Conservation (phyloP, 2,329 filamentous ascomycete species). For the Fusarium torreyae region DNA sequence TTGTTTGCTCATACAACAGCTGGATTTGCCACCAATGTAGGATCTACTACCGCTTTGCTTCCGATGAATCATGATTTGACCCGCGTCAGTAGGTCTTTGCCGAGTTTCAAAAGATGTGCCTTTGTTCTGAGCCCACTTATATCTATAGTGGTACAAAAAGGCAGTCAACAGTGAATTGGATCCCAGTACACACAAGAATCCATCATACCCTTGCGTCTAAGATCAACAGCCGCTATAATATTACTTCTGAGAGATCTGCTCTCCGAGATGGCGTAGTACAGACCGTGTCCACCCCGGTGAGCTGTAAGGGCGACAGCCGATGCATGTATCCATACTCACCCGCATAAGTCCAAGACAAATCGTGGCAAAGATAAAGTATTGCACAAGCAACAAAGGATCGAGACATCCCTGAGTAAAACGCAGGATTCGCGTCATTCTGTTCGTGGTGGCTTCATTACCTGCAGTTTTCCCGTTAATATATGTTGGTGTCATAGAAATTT, state of each 20-base stretch:
- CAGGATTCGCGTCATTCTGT: constrained; percentile 2
- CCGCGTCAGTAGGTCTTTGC: background rate
- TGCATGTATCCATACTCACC: constrained; percentile 3
- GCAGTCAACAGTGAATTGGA: too few species aligned
- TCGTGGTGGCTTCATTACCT: constrained; percentile 10
- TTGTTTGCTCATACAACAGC: background rate
- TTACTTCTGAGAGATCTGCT: background rate
- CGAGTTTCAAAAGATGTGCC: background rate
- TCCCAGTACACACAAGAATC: too few species aligned
- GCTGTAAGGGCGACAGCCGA: constrained; percentile 18
- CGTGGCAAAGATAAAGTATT: background rate
- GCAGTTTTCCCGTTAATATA: too few species aligned
- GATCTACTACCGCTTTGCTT: too few species aligned
- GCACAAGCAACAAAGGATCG: background rate
- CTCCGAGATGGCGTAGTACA: constrained; percentile 21
- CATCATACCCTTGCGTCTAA: too few species aligned
- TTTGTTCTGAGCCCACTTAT: background rate
- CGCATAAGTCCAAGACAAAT: background rate
- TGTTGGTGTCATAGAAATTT: too few species aligned
- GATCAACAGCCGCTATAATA: background rate
- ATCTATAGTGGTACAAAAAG: background rate
- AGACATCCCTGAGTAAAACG: constrained; percentile 7
- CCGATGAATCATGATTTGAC: background rate
- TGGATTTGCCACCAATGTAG: background rate
- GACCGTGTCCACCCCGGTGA: constrained; percentile 30